Evolutionary conservation across 129 eudicot species (phyloP), one percentile per base, ranked within the genome.

Genomic region (Dittrichia graveolens): DNA sequence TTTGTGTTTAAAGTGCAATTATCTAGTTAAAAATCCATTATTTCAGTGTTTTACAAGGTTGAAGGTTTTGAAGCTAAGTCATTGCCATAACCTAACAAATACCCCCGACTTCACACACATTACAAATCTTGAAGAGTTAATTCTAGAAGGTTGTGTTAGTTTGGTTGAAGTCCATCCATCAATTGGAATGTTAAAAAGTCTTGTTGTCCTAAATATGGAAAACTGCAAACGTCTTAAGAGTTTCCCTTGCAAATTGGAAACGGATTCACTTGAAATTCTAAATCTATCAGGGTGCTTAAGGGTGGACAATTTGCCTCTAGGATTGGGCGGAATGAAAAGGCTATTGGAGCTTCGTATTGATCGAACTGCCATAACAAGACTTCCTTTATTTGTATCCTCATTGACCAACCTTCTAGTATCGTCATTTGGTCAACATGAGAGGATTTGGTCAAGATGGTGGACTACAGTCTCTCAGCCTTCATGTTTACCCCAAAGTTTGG

Each of bases 71-170:
- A 72, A 59, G 77, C 56, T 72, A 45, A 15, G 66, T 19, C 59
- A 72, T 10, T 72, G 77, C 60, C 18, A 12, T 72, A 14, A 34
- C 18, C 60, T 72, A 5, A 59, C 13, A 35, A 72, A 46, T 19
- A 72, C 68, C 77, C 77, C 67, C 10, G 10, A 71, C 31, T 71
- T 71, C 45, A 11, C 57, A 13, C 8, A 59, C 15, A 71, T 71
- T 12, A 46, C 48, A 11, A 72, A 72, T 60, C 57, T 72, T 4
- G 67, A 72, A 31, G 67, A 57, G 57, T 46, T 72, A 5, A 7
- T 3, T 72, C 76, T 71, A 56, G 76, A 71, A 56, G 76, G 65
- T 55, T 70, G 75, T 70, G 42, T 38, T 13, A 70, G 8, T 54
- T 18, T 70, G 65, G 65, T 70, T 38, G 41, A 54, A 55, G 52